phyloP scores from a whole-genome alignment of 106 monocot species.

The Agapanthus africanus region DNA sequence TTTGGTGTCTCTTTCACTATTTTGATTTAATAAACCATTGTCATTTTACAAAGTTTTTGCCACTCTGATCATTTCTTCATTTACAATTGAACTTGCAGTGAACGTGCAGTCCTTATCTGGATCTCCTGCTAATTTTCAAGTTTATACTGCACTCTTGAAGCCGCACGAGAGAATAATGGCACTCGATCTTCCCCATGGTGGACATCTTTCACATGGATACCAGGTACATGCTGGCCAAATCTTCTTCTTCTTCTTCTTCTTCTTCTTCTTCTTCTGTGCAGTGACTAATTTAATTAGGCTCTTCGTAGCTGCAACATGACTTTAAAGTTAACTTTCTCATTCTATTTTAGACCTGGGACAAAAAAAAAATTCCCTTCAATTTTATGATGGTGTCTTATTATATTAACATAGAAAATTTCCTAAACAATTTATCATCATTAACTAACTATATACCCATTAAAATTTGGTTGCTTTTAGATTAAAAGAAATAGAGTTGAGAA shows the following conservation, averaged over 20 bases:
- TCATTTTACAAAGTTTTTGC: too few relatives aligned
- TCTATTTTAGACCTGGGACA: not conserved
- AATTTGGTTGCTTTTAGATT: too few relatives aligned
- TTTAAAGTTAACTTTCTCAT: not conserved
- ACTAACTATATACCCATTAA: too few relatives aligned
- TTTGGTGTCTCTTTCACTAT: not conserved
- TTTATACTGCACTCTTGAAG: conserved; percentile 94
- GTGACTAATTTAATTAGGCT: not conserved
- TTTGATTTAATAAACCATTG: not conserved
- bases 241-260: too few relatives aligned
- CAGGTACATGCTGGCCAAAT: conserved; percentile 59
- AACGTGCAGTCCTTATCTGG: conserved; percentile 95
- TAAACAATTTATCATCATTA: too few relatives aligned
- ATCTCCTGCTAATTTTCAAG: conserved; percentile 94
- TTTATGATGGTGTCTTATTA: too few relatives aligned
- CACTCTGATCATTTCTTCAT: too few relatives aligned
- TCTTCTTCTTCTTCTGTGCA: too few relatives aligned
- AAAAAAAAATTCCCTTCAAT: too few relatives aligned
- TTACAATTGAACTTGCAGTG: conserved; percentile 41
- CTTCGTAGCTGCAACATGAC: too few relatives aligned
- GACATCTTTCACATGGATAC: conserved; percentile 97
- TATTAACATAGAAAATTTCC: too few relatives aligned
- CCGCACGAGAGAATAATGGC: conserved; percentile 99
- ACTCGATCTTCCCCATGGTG: conserved; percentile 98
- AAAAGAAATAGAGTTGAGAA: too few relatives aligned